A percentile compares a stretch with the other conserved stretches of the same genome.
Conservation (phyloP, 2,329 filamentous ascomycete species). For the Sporothrix brasiliensis region DNA sequence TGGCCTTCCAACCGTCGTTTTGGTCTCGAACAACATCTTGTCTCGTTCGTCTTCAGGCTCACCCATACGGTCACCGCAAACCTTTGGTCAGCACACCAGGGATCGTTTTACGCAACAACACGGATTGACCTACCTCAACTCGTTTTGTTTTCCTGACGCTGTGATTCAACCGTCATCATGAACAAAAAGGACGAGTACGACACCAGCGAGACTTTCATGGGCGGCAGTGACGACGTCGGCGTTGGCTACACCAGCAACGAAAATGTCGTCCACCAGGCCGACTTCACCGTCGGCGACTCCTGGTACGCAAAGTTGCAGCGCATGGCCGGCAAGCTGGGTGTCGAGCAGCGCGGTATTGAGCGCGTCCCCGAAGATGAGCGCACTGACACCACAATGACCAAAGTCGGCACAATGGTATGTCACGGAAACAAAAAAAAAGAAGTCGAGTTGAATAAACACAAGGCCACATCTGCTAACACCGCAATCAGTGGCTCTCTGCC, state of each 20-base stretch:
- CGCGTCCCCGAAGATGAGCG: slow-evolving; percentile 71
- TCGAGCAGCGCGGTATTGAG: slow-evolving; percentile 77
- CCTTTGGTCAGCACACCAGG: slow-evolving; percentile 14
- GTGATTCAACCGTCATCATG: slow-evolving; percentile 27
- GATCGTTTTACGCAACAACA: slow-evolving; percentile 4
- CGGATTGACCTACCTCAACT: slow-evolving; percentile 15
- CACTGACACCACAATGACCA: slow-evolving; percentile 64
- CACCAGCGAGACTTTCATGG: slow-evolving; percentile 33
- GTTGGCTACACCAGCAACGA: slow-evolving; percentile 37
- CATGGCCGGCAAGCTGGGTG: slow-evolving; percentile 64
- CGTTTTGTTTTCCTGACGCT: neutral
- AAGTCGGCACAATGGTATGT: slow-evolving; percentile 72
- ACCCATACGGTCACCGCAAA: slow-evolving; percentile 27
- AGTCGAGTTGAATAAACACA: no score
- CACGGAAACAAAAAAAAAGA: no score
- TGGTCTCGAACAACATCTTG: slow-evolving; percentile 26
- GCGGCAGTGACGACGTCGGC: slow-evolving; percentile 31
- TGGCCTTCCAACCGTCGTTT: slow-evolving; percentile 16
- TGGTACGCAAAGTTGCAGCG: slow-evolving; percentile 55
- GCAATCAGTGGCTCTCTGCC: slow-evolving; percentile 68
- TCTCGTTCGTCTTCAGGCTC: slow-evolving; percentile 30
- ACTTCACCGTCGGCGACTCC: slow-evolving; percentile 36
- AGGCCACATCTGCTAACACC: neutral
- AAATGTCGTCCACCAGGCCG: slow-evolving; percentile 36
- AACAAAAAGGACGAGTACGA: slow-evolving; percentile 31